phyloP scores from a whole-genome alignment of 768 basidiomycete species.

The Suillus clintonianus region DNA sequence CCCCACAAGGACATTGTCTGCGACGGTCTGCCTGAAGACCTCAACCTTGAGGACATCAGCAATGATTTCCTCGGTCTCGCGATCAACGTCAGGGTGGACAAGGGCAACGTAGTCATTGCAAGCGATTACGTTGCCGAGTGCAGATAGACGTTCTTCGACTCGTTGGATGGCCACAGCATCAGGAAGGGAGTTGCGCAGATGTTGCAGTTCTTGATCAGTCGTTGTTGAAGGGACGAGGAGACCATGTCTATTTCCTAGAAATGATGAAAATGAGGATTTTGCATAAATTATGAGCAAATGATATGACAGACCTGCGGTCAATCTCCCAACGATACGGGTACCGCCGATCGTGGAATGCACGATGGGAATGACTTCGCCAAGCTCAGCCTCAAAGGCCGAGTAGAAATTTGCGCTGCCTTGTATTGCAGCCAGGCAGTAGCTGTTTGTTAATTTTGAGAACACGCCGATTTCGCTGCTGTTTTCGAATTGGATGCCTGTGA shows the following conservation, averaged over 20 bases:
- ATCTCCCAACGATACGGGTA: constrained; percentile 88
- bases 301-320: constrained; percentile 75
- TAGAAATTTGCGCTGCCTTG: constrained; percentile 97
- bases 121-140: constrained; percentile 97
- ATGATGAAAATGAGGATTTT: background rate
- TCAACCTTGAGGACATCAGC: constrained; percentile 99
- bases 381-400: constrained; percentile 94
- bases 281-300: no score
- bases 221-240: constrained; percentile 94
- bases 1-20: constrained; percentile 95
- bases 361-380: constrained; percentile 91
- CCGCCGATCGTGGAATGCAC: constrained; percentile 95
- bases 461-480: constrained; percentile 96
- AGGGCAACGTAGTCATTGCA: constrained; percentile 99
- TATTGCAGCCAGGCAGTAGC: constrained; percentile 92
- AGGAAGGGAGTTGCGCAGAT: constrained; percentile 93
- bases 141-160: constrained; percentile 95
- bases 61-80: constrained; percentile 99
- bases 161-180: constrained; percentile 93
- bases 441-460: constrained; percentile 96
- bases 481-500: constrained; percentile 87
- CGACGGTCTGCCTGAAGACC: constrained; percentile 96
- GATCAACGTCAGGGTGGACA: constrained; percentile 96
- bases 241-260: constrained; percentile 89
- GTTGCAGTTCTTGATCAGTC: constrained; percentile 97